Evolutionary conservation across 768 basidiomycete species (phyloP).

Genomic region (Suillus subalutaceus): DNA sequence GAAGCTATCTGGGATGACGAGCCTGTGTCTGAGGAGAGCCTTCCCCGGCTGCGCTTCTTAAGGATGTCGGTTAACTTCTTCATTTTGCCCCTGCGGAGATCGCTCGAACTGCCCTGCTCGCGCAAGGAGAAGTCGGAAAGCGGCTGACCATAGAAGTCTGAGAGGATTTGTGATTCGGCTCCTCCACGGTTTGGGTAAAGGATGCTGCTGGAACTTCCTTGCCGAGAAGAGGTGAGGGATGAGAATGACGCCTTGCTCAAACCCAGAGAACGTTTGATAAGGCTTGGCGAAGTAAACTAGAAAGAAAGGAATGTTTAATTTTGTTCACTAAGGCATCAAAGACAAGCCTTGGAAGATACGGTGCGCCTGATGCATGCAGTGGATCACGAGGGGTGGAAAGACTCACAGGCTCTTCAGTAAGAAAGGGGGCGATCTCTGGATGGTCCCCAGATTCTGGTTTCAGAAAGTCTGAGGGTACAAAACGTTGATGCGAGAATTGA

Average conservation of each 20-base stretch:
- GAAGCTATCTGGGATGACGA: neutral
- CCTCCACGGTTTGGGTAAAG: conserved; percentile 26
- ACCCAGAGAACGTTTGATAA: conserved; percentile 23
- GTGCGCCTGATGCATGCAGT: neutral
- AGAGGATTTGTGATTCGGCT: conserved; percentile 32
- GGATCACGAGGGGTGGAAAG: conserved; percentile 7
- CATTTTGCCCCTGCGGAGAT: conserved; percentile 36
- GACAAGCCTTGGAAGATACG: conserved; percentile 4
- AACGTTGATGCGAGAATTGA: conserved; percentile 5
- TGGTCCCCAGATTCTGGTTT: neutral
- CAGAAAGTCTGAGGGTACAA: conserved; percentile 2
- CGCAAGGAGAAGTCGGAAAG: conserved; percentile 38
- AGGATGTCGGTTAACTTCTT: conserved; percentile 36
- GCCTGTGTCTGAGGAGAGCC: conserved; percentile 36
- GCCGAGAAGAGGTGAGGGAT: conserved; percentile 39
- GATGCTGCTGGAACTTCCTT: conserved; percentile 35
- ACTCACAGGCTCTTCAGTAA: conserved; percentile 11
- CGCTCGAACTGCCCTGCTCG: conserved; percentile 49
- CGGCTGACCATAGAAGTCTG: conserved; percentile 32
- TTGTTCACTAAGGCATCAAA: neutral
- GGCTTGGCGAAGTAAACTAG: conserved; percentile 15
- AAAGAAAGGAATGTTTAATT: conserved; percentile 8
- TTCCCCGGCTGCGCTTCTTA: conserved; percentile 43
- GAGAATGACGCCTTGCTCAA: conserved; percentile 37
- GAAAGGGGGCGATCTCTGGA: conserved; percentile 15